These are phyloP conservation scores for Fusarium continuum DNA, from an alignment of 2,329 filamentous ascomycete genomes.

Conservation along the genomic window DNA sequence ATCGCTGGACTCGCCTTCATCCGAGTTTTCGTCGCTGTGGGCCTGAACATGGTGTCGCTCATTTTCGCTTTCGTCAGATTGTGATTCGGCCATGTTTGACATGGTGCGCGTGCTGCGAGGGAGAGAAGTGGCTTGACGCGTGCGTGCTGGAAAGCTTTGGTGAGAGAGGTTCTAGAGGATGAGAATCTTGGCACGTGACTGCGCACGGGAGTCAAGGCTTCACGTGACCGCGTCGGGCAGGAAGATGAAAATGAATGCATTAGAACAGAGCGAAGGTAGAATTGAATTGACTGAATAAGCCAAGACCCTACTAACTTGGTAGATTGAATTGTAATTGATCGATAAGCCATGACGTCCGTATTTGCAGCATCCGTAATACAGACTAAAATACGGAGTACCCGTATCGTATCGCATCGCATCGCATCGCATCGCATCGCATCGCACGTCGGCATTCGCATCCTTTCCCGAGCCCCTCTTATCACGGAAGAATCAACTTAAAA, in stretches of 20 bases:
- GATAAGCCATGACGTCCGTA: too few relatives aligned
- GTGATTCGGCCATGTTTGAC: constrained; percentile 20
- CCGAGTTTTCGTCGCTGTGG: background rate
- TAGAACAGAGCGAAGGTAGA: too few relatives aligned
- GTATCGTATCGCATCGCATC: too few relatives aligned
- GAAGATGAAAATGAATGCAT: too few relatives aligned
- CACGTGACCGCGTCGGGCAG: too few relatives aligned
- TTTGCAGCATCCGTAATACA: too few relatives aligned
- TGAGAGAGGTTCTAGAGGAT: background rate
- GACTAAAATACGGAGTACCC: too few relatives aligned
- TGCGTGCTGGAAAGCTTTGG: constrained; percentile 5
- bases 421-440: too few relatives aligned
- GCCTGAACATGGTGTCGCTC: background rate
- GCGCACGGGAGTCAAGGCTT: rapidly evolving
- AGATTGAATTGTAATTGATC: too few relatives aligned
- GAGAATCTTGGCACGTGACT: constrained; percentile 8
- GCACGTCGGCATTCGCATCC: constrained; percentile 4
- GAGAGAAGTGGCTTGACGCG: constrained; percentile 1
- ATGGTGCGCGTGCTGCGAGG: background rate
- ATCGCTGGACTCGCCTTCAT: constrained; percentile 17
- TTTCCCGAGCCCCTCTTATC: constrained; percentile 14
- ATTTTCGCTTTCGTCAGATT: constrained; percentile 4
- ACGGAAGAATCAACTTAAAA: background rate
- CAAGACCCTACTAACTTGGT: too few relatives aligned
- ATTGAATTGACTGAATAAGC: too few relatives aligned